Evolutionary conservation across 2,329 filamentous ascomycete genomes (phyloP), one percentile per base, ranked within the genome.

Genomic region (Sporothrix brunneoviolacea): DNA sequence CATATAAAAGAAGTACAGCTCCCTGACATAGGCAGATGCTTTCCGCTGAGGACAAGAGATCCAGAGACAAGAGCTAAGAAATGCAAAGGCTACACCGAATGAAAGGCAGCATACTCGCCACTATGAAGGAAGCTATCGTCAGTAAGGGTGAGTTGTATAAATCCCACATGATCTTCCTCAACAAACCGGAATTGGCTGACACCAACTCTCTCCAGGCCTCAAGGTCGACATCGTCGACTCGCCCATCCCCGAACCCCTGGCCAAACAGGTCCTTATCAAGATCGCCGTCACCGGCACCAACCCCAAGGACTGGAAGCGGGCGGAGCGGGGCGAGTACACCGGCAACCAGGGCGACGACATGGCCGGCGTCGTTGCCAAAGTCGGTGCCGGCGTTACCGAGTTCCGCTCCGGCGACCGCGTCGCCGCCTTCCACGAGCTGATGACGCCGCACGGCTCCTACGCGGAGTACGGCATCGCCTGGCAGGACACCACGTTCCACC

Each of bases 371-470:
- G 70, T 83, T 8, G 70, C 79, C 56, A 67, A 70, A 52, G 74
- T 81, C 19, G 80, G 80, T 16, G 60, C 67, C 36, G 68, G 74
- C 35, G 79, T 83, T 2, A 71, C 64, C 50, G 79, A 80, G 57
- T 82, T 82, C 69, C 73, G 73, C 54, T 65, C 66, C 0, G 79
- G 78, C 28, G 77, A 82, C 61, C 71, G 76, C 15, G 77, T 82
- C 1, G 73, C 75, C 8, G 75, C 73, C 4, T 79, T 80, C 65
- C 71, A 75, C 58, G 61, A 68, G 54, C 65, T 69, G 58, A 16
- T 53, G 9, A 59, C 61, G 1, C 60, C 65, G 2, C 57, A 62
- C 36, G 69, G 70, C 7, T 63, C 60, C 52, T 68, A 59, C 53
- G 70, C 68, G 24, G 71, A 75, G 58, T 74, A 73, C 48, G 66